Conservation (phyloP, 1,284 basidiomycete species). For the Mrakiaceae sp. region DNA sequence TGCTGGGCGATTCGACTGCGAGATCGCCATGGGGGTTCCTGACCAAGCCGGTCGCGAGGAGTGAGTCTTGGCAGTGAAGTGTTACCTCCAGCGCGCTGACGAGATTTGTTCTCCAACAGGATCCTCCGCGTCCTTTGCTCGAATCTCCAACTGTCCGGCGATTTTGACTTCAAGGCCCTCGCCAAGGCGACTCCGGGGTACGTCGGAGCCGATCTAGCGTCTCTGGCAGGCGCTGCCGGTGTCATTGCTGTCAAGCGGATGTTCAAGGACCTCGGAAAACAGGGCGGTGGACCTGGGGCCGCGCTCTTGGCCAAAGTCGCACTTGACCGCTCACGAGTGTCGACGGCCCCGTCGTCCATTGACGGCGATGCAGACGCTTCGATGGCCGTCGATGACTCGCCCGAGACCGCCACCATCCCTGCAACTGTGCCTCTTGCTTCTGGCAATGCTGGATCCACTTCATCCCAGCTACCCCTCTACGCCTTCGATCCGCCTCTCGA, state of each 20-base stretch:
- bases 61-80: slow-evolving; percentile 41
- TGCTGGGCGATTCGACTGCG: slow-evolving; percentile 92
- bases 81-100: neutral
- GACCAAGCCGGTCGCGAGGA: slow-evolving; percentile 81
- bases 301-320: no score
- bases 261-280: slow-evolving; percentile 54
- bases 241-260: slow-evolving; percentile 94
- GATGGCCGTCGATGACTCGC: slow-evolving; percentile 7
- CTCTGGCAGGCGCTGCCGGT: slow-evolving; percentile 84
- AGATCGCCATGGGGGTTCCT: slow-evolving; percentile 94
- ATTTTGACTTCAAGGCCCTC: slow-evolving; percentile 68
- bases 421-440: no score
- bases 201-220: slow-evolving; percentile 87
- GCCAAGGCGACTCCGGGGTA: slow-evolving; percentile 94
- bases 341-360: neutral
- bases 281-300: neutral
- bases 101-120: slow-evolving; percentile 35
- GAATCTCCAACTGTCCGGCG: slow-evolving; percentile 62
- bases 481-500: neutral
- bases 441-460: no score
- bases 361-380: neutral
- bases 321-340: neutral
- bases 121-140: slow-evolving; percentile 68
- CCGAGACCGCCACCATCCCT: neutral
- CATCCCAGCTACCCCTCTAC: neutral